Conservation (phyloP, 129 eudicot genomes). For the Helichrysum umbraculigerum region DNA sequence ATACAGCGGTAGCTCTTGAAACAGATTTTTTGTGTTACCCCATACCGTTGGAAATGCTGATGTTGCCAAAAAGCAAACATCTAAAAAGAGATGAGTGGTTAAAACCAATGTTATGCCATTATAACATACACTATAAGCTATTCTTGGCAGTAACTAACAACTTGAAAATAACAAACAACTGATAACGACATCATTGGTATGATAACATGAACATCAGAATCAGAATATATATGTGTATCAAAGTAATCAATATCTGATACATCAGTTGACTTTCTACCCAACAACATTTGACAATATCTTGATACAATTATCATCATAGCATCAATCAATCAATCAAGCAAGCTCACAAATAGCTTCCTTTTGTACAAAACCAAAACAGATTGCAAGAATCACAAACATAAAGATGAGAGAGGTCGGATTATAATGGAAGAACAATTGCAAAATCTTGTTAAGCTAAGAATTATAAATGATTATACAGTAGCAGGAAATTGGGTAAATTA, state of each 20-base stretch:
- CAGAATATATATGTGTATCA: not conserved
- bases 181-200: not conserved
- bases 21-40: conserved; percentile 9
- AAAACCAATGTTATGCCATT: not conserved
- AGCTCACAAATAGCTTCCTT: conserved; percentile 2
- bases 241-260: not conserved
- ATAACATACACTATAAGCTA: not conserved
- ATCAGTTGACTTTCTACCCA: conserved; percentile 29
- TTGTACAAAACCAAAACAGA: conserved; percentile 1
- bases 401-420: not conserved
- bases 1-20: too few species aligned
- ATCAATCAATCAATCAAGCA: conserved; percentile 10
- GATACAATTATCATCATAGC: not conserved
- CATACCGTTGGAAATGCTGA: not conserved
- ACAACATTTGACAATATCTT: not conserved
- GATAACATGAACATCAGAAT: not conserved
- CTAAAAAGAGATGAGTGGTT: not conserved
- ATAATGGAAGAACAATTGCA: not conserved
- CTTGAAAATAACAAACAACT: not conserved
- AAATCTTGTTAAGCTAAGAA: not conserved
- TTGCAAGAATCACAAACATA: not conserved
- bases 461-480: too few species aligned
- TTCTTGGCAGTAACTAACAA: conserved; percentile 4
- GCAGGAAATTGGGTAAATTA: too few species aligned
- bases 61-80: conserved; percentile 8